A percentile compares a stretch with the other conserved stretches of the same genome.
phyloP scores from a whole-genome alignment of 345 rosid genomes.

The Laguncularia racemosa region DNA sequence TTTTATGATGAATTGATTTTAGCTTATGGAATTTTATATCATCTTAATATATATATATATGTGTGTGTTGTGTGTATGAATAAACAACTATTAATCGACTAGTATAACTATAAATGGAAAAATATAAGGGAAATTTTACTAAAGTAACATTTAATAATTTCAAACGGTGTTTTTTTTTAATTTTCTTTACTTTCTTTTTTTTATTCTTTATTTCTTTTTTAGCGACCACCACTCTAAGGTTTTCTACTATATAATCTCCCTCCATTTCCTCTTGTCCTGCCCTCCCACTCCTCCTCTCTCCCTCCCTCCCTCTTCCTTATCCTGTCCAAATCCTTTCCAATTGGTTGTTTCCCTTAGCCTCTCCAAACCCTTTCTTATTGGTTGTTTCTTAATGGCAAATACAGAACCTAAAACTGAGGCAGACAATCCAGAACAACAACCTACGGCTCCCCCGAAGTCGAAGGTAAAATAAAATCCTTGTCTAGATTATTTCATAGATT shows the following conservation, averaged over 20 bases:
- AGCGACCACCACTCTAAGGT: not conserved
- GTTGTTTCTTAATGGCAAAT: constrained; percentile 5
- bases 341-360: not conserved
- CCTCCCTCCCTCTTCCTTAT: not conserved
- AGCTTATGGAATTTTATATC: too few relatives aligned
- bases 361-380: not conserved
- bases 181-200: too few relatives aligned
- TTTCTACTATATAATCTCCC: not conserved
- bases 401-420: constrained; percentile 8
- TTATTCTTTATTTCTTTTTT: not conserved
- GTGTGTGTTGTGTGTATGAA: too few relatives aligned
- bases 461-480: constrained; percentile 3
- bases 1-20: too few relatives aligned
- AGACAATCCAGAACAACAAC: not conserved
- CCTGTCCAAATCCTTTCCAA: not conserved
- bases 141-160: too few relatives aligned
- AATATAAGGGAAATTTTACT: too few relatives aligned
- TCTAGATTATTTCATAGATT: not conserved
- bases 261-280: not conserved
- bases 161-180: too few relatives aligned
- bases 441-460: constrained; percentile 1
- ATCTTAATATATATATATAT: too few relatives aligned
- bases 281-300: not conserved
- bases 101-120: too few relatives aligned
- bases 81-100: too few relatives aligned